Percentiles rank a stretch among this genome's conserved stretches.
These are phyloP conservation scores for Cyberlindnera xylosilytica DNA, from an alignment of 805 yeast species.

Conservation along the genomic window DNA sequence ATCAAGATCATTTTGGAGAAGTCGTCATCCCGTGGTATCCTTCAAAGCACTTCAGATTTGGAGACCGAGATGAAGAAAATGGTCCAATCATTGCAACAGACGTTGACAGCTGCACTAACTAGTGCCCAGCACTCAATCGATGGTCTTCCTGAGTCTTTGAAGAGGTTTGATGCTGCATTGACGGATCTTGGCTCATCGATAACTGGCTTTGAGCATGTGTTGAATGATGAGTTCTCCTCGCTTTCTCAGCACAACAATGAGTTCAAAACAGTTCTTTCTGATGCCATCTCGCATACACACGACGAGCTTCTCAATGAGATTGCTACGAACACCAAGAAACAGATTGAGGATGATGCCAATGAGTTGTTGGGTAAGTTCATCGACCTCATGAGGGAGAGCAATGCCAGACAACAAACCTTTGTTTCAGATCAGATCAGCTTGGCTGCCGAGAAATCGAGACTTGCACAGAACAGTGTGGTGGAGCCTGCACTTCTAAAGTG, in stretches of 20 bases:
- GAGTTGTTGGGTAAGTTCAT: constrained; percentile 18
- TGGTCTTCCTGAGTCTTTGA: constrained; percentile 22
- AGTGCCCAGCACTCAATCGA: constrained; percentile 22
- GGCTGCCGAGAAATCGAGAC: constrained; percentile 19
- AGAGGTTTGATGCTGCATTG: constrained; percentile 19
- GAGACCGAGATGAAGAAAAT: constrained; percentile 15
- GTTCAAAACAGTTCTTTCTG: constrained; percentile 19
- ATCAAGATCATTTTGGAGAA: constrained; percentile 7
- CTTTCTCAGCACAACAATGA: constrained; percentile 26
- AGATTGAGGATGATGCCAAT: constrained; percentile 23
- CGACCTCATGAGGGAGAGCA: constrained; percentile 19
- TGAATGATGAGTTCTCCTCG: constrained; percentile 21
- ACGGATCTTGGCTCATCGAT: constrained; percentile 11
- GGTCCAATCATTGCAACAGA: constrained; percentile 16
- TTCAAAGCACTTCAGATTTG: constrained; percentile 8
- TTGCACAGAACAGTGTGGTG: constrained; percentile 18
- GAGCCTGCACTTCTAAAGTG: constrained; percentile 16
- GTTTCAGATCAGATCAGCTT: constrained; percentile 13
- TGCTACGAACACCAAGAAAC: constrained; percentile 12
- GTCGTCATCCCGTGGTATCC: not conserved
- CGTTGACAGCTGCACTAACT: constrained; percentile 23
- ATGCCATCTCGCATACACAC: constrained; percentile 25
- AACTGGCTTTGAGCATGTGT: constrained; percentile 8
- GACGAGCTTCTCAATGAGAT: constrained; percentile 16
- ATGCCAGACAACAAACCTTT: constrained; percentile 18